These are phyloP conservation scores for Hymenoscyphus repandus DNA, from an alignment of 2,329 filamentous ascomycete genomes.

Conservation along the genomic window DNA sequence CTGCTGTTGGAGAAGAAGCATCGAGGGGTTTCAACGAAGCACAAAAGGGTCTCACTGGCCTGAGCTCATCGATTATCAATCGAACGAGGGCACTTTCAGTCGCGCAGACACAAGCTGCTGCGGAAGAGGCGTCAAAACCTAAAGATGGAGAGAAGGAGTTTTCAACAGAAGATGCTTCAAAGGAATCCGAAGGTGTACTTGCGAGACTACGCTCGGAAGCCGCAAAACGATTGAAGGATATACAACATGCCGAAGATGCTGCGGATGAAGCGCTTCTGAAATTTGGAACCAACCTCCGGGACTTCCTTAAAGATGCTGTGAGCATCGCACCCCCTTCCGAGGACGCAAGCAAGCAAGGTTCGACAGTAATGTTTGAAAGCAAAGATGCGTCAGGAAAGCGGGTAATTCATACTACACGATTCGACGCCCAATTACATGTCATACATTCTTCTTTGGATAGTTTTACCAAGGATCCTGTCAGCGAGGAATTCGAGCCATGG, in stretches of 20 bases:
- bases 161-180: constrained; percentile 42
- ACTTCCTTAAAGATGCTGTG: constrained; percentile 87
- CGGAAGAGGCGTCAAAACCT: constrained; percentile 22
- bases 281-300: constrained; percentile 83
- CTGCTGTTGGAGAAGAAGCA: constrained; percentile 73
- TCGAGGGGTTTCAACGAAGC: constrained; percentile 66
- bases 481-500: constrained; percentile 71
- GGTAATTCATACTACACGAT: constrained; percentile 88
- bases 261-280: constrained; percentile 91
- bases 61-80: constrained; percentile 62
- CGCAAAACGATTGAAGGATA: constrained; percentile 76
- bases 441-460: constrained; percentile 81
- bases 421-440: constrained; percentile 93
- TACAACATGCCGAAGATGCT: constrained; percentile 89
- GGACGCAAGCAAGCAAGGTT: constrained; percentile 40
- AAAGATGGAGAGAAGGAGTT: constrained; percentile 33
- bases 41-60: constrained; percentile 64
- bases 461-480: constrained; percentile 76
- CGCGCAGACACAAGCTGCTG: constrained; percentile 29
- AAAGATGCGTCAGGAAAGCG: constrained; percentile 86
- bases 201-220: constrained; percentile 72
- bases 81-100: constrained; percentile 69
- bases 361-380: constrained; percentile 81
- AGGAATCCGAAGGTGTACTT: constrained; percentile 61
- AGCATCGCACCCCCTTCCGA: constrained; percentile 71